phyloP scores from a whole-genome alignment of 176 grass and related monocot genomes.

The Zea luxurians region DNA sequence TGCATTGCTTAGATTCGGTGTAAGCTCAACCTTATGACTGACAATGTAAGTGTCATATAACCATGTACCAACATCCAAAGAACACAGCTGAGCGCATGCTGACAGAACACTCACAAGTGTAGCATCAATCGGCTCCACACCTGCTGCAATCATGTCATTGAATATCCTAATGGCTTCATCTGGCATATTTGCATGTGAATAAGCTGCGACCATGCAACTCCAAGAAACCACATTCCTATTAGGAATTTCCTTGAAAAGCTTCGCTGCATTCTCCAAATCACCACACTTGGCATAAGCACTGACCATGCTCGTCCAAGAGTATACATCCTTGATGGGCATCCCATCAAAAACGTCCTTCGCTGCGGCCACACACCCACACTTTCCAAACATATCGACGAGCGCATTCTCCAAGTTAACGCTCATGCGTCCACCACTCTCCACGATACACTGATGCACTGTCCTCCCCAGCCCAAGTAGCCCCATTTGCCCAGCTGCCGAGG shows the following conservation, averaged over 20 bases:
- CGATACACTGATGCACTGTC: conserved; percentile 40
- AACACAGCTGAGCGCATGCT: conserved; percentile 53
- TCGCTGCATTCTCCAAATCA: conserved; percentile 40
- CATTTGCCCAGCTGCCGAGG: conserved; percentile 53
- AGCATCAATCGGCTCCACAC: conserved; percentile 56
- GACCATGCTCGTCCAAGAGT: conserved; percentile 68
- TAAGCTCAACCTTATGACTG: conserved; percentile 38
- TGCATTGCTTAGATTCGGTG: conserved; percentile 59
- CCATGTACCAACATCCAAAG: conserved; percentile 61
- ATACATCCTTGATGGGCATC: conserved; percentile 58
- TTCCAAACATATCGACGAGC: conserved; percentile 60
- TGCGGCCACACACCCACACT: conserved; percentile 42
- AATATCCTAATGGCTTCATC: conserved; percentile 53
- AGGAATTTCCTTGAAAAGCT: conserved; percentile 54
- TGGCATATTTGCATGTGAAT: conserved; percentile 47
- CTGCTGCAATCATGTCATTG: conserved; percentile 48
- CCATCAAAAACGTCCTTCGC: conserved; percentile 58
- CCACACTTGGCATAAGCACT: conserved; percentile 56
- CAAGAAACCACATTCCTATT: conserved; percentile 56
- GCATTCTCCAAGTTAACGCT: conserved; percentile 50
- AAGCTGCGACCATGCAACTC: conserved; percentile 66
- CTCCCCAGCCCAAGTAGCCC: conserved; percentile 38
- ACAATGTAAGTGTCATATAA: conserved; percentile 49
- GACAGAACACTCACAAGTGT: conserved; percentile 61
- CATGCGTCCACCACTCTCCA: not conserved